A percentile compares a stretch with the other conserved stretches of the same genome.
Evolutionary conservation across 1,284 basidiomycete genomes (phyloP).

Genomic region (Schizophyllum commune): DNA sequence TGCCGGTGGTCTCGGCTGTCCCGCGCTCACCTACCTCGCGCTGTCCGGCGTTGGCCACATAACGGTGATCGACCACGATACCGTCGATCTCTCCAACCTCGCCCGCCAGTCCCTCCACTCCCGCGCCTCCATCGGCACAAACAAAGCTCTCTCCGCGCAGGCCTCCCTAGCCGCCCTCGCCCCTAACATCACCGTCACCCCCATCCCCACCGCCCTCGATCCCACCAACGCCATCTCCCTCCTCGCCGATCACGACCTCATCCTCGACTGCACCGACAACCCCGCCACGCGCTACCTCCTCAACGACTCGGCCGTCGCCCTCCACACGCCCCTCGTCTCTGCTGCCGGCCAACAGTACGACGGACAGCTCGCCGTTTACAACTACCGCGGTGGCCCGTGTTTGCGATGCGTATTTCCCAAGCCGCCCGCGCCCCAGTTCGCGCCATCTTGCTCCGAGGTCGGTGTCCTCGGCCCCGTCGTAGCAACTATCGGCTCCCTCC

Average conservation of each 20-base stretch:
- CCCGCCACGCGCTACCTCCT: slow-evolving; percentile 89
- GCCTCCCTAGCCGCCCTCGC: slow-evolving; percentile 50
- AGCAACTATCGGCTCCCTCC: slow-evolving; percentile 86
- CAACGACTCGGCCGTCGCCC: slow-evolving; percentile 79
- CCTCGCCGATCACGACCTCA: slow-evolving; percentile 62
- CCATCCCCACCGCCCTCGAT: slow-evolving; percentile 45
- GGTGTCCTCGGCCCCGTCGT: slow-evolving; percentile 90
- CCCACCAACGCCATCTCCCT: slow-evolving; percentile 54
- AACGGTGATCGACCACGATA: slow-evolving; percentile 88
- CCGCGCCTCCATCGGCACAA: slow-evolving; percentile 71
- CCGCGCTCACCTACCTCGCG: slow-evolving; percentile 89
- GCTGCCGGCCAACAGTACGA: slow-evolving; percentile 91
- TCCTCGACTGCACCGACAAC: slow-evolving; percentile 96
- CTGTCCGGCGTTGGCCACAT: slow-evolving; percentile 90
- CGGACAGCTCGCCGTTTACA: slow-evolving; percentile 85
- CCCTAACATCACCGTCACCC: slow-evolving; percentile 49
- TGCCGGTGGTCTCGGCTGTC: slow-evolving; percentile 95
- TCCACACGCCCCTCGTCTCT: slow-evolving; percentile 77
- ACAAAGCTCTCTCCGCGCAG: slow-evolving; percentile 79
- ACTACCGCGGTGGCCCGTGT: slow-evolving; percentile 71
- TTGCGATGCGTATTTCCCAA: slow-evolving; percentile 92
- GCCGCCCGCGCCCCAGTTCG: slow-evolving; percentile 53
- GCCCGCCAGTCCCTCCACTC: slow-evolving; percentile 91
- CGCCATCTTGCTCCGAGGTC: slow-evolving; percentile 81
- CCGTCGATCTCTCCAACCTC: slow-evolving; percentile 87